Base-by-base conservation (phyloP, 2,329 filamentous ascomycete genomes). In the Fusarium subglutinans region DNA sequence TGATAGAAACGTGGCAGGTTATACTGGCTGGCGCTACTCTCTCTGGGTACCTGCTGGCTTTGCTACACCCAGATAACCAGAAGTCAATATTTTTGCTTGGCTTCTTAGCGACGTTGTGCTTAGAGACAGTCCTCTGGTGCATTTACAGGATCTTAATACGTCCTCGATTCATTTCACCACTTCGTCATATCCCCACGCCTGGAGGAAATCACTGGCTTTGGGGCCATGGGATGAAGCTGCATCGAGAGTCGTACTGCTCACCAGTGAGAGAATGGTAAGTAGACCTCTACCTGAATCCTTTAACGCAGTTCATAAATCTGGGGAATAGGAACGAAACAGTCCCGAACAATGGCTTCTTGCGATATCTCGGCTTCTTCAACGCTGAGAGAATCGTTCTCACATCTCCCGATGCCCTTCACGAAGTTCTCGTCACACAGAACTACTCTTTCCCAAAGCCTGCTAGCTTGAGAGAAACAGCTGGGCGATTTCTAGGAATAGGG, bases 391-490 rank as follows among this genome's bases (percentile, higher is more conserved):
- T 94, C 22, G 71, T 93, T 10, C 78, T 91, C 51, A 89, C 87
- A 4, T 89, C 84, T 6, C 86, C 91, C 24, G 91, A 91, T 79
- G 90, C 88, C 0, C 83, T 94, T 15, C 86, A 88, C 8, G 92
- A 95, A 80, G 87, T 94, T 11, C 85, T 94, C 5, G 89, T 90
- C 26, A 89, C 88, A 17, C 91, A 90, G 69, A 90, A 86, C 72
- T 94, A 94, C 79, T 89, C 92, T 38, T 95, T 93, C 73, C 77
- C 86, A 50, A 94, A 94, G 78, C 91, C 92, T 0, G 55, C 75
- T 2, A 78, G 85, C 28, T 73, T 93, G 30, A 84, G 88, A 33
- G 82, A 82, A 41, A 85, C 87, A 3, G 83, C 96, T 7, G 89
- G 87, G 5, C 86, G 89, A n/a, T 85, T 95, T 28, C 84, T 96